Percentiles rank a stretch among this genome's conserved stretches.
Conservation (phyloP, 441 rosid genomes). For the Mallotus repandus region DNA sequence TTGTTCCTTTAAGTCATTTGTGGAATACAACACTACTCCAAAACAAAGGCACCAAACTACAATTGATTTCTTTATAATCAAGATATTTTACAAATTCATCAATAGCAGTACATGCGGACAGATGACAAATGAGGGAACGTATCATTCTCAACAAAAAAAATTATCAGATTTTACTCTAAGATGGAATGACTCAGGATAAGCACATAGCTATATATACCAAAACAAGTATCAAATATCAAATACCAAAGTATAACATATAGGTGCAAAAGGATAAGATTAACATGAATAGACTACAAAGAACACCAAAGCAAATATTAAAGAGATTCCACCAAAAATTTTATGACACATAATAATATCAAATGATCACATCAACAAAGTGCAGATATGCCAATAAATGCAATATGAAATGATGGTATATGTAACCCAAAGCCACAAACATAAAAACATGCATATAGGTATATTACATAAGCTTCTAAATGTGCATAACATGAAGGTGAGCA, state of each 20-base stretch:
- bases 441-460: background rate
- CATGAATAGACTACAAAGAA: background rate
- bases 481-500: background rate
- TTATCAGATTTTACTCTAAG: background rate
- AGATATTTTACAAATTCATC: conserved; percentile 1
- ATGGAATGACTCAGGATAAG: too few species aligned
- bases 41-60: background rate
- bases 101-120: background rate
- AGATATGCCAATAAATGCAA: background rate
- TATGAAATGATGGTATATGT: background rate
- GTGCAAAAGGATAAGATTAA: background rate
- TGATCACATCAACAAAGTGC: background rate
- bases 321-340: background rate
- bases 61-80: conserved; percentile 4
- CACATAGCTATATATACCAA: too few species aligned
- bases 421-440: background rate
- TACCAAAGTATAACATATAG: too few species aligned
- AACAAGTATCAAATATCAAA: too few species aligned
- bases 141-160: background rate
- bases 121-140: background rate
- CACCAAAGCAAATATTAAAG: background rate
- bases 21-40: background rate
- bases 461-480: background rate
- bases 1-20: background rate
- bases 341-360: background rate